Evolutionary conservation across 257 asterid species (phyloP).

Genomic region (Forsythia suspensa): DNA sequence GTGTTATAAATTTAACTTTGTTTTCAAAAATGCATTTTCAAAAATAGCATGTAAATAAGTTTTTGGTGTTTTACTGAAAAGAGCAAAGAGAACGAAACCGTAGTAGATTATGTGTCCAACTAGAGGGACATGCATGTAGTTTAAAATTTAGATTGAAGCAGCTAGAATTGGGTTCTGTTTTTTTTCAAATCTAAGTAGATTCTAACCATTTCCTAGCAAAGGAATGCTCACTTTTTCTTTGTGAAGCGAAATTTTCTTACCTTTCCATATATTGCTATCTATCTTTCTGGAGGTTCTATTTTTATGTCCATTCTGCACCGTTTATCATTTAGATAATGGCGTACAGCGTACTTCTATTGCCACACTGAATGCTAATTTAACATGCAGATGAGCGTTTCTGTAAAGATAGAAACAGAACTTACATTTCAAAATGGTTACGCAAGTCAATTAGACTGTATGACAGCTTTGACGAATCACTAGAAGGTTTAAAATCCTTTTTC

Average conservation of each 20-base stretch:
- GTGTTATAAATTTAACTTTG: too few species aligned
- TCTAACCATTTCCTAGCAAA: neutral
- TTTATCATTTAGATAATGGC: neutral
- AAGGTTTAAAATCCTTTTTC: conserved; percentile 72
- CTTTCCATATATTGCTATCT: neutral
- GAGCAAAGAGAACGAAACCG: neutral
- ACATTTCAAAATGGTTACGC: conserved; percentile 94
- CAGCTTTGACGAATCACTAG: conserved; percentile 65
- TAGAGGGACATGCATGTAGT: neutral
- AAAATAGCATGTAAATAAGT: too few species aligned
- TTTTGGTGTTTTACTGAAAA: too few species aligned
- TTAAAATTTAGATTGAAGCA: neutral
- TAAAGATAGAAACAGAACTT: conserved; percentile 69
- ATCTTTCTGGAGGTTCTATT: neutral
- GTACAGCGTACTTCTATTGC: neutral
- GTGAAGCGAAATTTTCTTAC: neutral
- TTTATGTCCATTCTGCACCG: neutral
- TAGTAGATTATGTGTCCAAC: neutral
- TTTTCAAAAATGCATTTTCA: too few species aligned
- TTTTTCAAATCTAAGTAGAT: neutral
- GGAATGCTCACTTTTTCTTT: neutral
- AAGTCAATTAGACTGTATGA: conserved; percentile 69
- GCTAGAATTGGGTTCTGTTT: neutral
- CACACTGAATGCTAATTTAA: neutral
- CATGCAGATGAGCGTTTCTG: conserved; percentile 87